Evolutionary conservation across 495 filamentous ascomycete genomes (phyloP).

Genomic region (Penicillium daleae): DNA sequence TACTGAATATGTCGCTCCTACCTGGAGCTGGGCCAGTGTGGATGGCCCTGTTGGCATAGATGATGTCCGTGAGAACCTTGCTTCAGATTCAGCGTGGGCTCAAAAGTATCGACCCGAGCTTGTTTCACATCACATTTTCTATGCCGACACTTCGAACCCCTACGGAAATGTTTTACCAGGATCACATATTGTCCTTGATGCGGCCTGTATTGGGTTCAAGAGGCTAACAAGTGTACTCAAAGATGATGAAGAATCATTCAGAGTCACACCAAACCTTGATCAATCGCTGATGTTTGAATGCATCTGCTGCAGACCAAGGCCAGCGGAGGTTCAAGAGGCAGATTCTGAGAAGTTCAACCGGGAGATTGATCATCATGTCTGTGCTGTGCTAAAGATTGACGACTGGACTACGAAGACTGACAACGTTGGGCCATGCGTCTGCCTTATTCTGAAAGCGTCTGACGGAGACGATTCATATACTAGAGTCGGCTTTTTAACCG

Average conservation of each 20-base stretch:
- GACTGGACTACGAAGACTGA: neutral
- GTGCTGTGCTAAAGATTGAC: neutral
- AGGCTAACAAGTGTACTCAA: neutral
- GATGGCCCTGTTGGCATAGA: neutral
- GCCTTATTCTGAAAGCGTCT: neutral
- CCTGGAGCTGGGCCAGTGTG: neutral
- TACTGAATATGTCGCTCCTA: neutral
- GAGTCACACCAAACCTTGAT: neutral
- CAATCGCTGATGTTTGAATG: neutral
- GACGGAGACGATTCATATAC: neutral
- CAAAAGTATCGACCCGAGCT: neutral
- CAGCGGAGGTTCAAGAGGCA: neutral
- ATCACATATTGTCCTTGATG: neutral
- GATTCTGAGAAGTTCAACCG: neutral
- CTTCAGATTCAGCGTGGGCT: neutral
- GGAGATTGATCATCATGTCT: neutral
- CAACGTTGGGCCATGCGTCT: neutral
- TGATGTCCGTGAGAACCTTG: neutral
- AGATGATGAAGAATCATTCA: neutral
- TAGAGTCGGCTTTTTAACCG: neutral
- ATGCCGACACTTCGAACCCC: neutral
- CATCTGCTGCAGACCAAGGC: neutral
- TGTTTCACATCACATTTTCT: neutral
- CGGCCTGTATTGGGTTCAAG: neutral
- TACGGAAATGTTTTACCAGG: neutral